Base-by-base conservation (phyloP, 345 rosid genomes). In the Zanthoxylum bungeanum region DNA sequence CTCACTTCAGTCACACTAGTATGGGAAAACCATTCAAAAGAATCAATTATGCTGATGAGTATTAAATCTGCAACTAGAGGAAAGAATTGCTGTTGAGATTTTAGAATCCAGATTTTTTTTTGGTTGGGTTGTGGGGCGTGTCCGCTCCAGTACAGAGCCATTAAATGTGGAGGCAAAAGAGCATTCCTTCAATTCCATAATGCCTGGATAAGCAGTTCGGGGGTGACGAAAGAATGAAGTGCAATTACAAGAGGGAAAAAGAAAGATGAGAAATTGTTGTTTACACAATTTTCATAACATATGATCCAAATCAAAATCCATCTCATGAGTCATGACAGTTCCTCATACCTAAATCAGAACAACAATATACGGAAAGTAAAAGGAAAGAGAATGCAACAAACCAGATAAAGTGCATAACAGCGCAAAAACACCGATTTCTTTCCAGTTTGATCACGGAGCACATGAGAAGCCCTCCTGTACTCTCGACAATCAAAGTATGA, bases 321-420 rank as follows among this genome's bases (percentile, higher is more conserved):
- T 44, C 7, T n/a, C n/a, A n/a, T n/a, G n/a, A n/a, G n/a, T 66
- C 31, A 50, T 30, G 28, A 17, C 57, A 25, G 17, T n/a, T 61
- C 30, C 34, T 40, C 12, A 0, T 9, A 63, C 24, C 31, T n/a
- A 39, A 60, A 39, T 49, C 40, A 67, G 34, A 74, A 37, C 22
- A 8, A 36, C 1, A 19, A 25, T 11, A 66, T 37, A 37, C n/a
- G 21, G n/a, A 22, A 33, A 50, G 19, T 24, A 4, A 17, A 40
- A 50, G 55, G 66, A 2, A 27, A 49, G 71, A n/a, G 60, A 58
- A 53, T 24, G 24, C 19, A 47, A 79, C 93, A 72, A 64, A 91
- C 99, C 97, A 91, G 85, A 82, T 85, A 95, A 71, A 92, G 98
- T 37, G 98, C 93, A 81, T 95, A 95, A 77, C 88, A 86, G 21